Evolutionary conservation across 495 filamentous ascomycete genomes (phyloP), one percentile per base, ranked within the genome.

Genomic region (Hypoxylon cercidicola): DNA sequence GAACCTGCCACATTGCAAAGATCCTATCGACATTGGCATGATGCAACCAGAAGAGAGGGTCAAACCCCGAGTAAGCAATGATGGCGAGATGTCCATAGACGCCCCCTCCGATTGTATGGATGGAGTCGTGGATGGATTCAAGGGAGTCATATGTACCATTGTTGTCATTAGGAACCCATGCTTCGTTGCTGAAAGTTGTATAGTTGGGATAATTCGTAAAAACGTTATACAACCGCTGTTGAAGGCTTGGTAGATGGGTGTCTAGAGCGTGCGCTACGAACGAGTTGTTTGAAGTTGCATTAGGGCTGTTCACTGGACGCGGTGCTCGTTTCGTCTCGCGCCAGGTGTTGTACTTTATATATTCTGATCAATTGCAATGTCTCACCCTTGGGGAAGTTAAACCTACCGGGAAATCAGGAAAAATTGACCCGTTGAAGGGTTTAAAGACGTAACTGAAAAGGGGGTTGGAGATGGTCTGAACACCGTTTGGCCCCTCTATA

Each of bases 21-120:
- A 86, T 72, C 3, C 90, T 82, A 66, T 93, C 91, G 15, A 92
- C 80, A 60, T 85, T 88, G 37, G 79, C 73, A 54, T 84, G 80
- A 50, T 93, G 90, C 3, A 93, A 75, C 74, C 85, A 90, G 75
- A 93, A 93, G 37, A 90, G 78, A 0, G 90, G 90, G 67, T 93
- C 90, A 62, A 90, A 93, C 13, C 85, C 84, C 4, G 90, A 87
- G 61, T 85, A 90, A 0, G 83, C 82, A 21, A 89, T 79, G 60
- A 81, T 81, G 2, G 79, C 77, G 87, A 92, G 89, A 67, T 91
- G 88, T 0, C 89, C 88, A 64, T 65, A 76, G 48, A 57, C 66
- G 8, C 79, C 79, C n/a, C 79, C 82, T 28, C 76, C 75, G 9
- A 88, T 82, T 11, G 81, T 81, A 61, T 91, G 89, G 44, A 91